Evolutionary conservation across 306 rosid genomes (phyloP).

Genomic region (Gastrolobium villosum): DNA sequence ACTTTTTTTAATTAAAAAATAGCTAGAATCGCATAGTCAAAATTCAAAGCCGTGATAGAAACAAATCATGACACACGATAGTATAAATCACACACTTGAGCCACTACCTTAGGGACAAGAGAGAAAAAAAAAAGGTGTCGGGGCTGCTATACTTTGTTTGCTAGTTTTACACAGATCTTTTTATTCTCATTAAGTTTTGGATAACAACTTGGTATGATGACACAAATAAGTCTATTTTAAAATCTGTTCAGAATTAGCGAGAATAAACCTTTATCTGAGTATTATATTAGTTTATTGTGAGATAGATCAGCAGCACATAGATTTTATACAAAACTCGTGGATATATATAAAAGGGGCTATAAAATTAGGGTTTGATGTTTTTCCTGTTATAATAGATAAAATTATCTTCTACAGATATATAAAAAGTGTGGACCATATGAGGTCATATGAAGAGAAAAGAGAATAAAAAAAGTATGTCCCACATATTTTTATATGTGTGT

Average conservation of each 20-base stretch:
- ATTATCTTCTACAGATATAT: too few species aligned
- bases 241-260: too few species aligned
- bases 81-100: slow-evolving; percentile 30
- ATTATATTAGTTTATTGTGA: neutral
- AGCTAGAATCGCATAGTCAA: slow-evolving; percentile 46
- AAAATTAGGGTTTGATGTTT: neutral
- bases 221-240: neutral
- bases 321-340: slow-evolving; percentile 57
- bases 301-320: neutral
- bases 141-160: too few species aligned
- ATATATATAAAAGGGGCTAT: neutral
- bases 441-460: too few species aligned
- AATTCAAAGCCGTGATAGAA: slow-evolving; percentile 43
- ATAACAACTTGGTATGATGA: neutral
- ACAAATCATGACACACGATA: slow-evolving; percentile 37
- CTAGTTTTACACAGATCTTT: too few species aligned
- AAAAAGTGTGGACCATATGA: too few species aligned
- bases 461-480: too few species aligned
- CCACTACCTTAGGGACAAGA: neutral
- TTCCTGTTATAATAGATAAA: too few species aligned
- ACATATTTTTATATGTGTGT: too few species aligned
- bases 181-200: neutral
- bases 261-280: neutral
- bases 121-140: neutral
- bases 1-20: neutral